Percentiles rank a stretch among this genome's conserved stretches.
Conservation (phyloP, 768 basidiomycete genomes). For the Trametes punicea region DNA sequence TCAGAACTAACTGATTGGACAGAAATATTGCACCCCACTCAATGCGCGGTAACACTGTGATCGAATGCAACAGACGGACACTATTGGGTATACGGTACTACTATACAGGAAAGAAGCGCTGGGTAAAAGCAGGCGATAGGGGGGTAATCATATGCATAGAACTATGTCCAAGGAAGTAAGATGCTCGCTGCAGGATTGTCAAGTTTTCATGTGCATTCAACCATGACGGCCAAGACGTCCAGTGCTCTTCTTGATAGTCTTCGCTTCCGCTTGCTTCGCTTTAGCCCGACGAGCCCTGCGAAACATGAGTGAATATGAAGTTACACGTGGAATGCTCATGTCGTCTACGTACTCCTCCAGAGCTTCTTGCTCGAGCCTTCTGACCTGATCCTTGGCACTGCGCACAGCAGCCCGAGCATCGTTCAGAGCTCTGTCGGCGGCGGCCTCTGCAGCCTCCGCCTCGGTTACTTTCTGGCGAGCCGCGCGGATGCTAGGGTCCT, state of each 20-base stretch:
- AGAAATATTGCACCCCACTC: too few species aligned
- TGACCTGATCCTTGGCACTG: conserved; percentile 47
- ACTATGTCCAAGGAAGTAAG: too few species aligned
- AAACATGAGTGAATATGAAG: conserved; percentile 5
- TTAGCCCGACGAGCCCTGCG: conserved; percentile 47
- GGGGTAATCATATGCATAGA: neutral
- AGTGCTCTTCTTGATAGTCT: conserved; percentile 46
- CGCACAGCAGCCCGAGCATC: conserved; percentile 45
- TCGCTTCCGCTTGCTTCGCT: conserved; percentile 50
- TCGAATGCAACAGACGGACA: too few species aligned
- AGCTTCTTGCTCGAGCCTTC: conserved; percentile 48
- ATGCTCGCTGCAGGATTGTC: too few species aligned
- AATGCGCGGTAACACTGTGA: too few species aligned
- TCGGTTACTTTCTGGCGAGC: conserved; percentile 50
- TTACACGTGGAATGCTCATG: too few species aligned
- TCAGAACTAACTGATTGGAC: too few species aligned
- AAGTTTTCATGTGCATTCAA: conserved; percentile 7
- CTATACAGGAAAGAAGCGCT: too few species aligned
- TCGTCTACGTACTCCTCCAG: conserved; percentile 45
- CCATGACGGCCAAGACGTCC: conserved; percentile 42
- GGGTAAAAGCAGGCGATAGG: neutral
- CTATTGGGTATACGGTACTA: too few species aligned
- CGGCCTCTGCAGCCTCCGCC: conserved; percentile 49
- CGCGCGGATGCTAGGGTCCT: conserved; percentile 44
- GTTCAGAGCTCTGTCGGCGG: conserved; percentile 48